Evolutionary conservation across 192 early-diverging fungal species (phyloP).

Genomic region (Coemansia sp.): DNA sequence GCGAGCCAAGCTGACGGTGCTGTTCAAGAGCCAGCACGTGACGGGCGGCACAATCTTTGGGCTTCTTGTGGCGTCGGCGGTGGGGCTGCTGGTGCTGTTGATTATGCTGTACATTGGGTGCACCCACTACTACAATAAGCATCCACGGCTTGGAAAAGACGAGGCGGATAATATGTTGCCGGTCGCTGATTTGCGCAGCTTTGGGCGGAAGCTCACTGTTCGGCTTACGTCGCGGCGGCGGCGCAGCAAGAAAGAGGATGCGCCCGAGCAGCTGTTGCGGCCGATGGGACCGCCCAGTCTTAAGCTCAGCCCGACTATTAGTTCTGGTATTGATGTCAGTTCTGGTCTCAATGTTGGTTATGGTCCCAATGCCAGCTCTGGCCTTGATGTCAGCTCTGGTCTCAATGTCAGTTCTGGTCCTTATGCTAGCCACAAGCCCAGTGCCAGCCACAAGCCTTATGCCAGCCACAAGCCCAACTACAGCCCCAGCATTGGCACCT

Average conservation of each 20-base stretch:
- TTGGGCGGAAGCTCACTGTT: slow-evolving; percentile 37
- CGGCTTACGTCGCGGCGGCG: slow-evolving; percentile 29
- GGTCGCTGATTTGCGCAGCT: slow-evolving; percentile 30
- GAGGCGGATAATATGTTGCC: slow-evolving; percentile 35
- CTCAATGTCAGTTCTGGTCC: too few relatives aligned
- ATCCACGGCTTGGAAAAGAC: slow-evolving; percentile 31
- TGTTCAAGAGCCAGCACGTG: slow-evolving; percentile 21
- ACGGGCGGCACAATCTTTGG: slow-evolving; percentile 51
- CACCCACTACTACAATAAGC: slow-evolving; percentile 49
- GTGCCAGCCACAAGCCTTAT: background rate
- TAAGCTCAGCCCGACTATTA: background rate
- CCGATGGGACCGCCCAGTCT: background rate
- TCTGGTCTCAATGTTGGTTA: background rate
- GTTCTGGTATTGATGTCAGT: background rate
- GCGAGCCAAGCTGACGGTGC: slow-evolving; percentile 24
- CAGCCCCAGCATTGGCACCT: slow-evolving; percentile 7
- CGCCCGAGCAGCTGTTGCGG: background rate
- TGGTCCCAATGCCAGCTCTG: background rate
- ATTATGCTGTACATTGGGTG: slow-evolving; percentile 38
- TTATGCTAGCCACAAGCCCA: background rate
- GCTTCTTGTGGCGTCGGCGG: slow-evolving; percentile 36
- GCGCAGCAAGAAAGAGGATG: background rate
- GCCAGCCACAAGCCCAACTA: background rate
- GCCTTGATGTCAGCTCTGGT: too few relatives aligned
- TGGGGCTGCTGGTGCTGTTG: slow-evolving; percentile 28